phyloP scores from a whole-genome alignment of 257 asterid species.

The Mitragyna speciosa region DNA sequence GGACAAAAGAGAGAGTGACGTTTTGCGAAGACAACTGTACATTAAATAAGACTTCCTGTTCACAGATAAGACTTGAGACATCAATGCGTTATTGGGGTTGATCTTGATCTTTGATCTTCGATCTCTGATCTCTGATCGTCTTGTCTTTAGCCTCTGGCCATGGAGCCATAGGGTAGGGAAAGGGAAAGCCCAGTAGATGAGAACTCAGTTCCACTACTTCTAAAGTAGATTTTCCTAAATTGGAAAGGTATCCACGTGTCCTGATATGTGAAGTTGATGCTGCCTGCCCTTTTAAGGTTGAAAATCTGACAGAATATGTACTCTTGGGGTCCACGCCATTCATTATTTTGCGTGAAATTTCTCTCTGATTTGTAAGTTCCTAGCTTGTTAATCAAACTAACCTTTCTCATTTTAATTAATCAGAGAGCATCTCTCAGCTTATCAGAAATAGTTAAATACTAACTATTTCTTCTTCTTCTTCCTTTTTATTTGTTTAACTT shows the following conservation, averaged over 20 bases:
- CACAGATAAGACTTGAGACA: not conserved
- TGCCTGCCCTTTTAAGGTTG: conserved; percentile 38
- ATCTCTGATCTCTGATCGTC: too few relatives aligned
- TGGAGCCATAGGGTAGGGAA: not conserved
- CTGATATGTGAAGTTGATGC: conserved; percentile 37
- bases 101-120: not conserved
- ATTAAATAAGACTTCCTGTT: not conserved
- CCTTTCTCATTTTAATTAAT: not conserved
- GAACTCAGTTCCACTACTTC: conserved; percentile 21
- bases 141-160: not conserved
- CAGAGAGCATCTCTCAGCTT: not conserved
- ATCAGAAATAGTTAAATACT: too few relatives aligned
- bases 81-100: not conserved
- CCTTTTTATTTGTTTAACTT: too few relatives aligned
- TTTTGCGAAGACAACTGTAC: conserved; percentile 20
- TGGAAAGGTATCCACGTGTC: conserved; percentile 42
- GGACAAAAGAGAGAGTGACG: conserved; percentile 36
- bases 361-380: conserved; percentile 15
- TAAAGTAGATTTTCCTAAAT: conserved; percentile 42
- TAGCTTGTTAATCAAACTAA: too few relatives aligned
- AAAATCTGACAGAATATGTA: conserved; percentile 40
- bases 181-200: conserved; percentile 22
- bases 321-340: conserved; percentile 32
- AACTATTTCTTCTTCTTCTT: too few relatives aligned
- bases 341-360: conserved; percentile 5